A percentile compares a stretch with the other conserved stretches of the same genome.
These are phyloP conservation scores for Phytopythium ostracodes DNA, from an alignment of 352 stramenopile genomes.

Conservation along the genomic window DNA sequence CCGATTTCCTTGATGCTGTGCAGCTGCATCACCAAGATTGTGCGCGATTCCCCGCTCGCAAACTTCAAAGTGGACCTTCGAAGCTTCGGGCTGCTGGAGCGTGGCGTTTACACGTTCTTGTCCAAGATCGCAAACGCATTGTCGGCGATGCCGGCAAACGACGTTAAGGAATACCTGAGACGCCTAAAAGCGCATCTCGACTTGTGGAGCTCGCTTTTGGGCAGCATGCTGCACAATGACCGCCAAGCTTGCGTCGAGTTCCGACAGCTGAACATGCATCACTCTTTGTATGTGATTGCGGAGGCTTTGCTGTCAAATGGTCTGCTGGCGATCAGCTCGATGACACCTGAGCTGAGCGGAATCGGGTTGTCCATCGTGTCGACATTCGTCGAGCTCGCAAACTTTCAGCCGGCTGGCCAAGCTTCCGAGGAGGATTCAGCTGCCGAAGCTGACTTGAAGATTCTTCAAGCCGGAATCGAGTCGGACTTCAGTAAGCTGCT, in stretches of 20 bases:
- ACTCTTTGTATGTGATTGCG: conserved; percentile 55
- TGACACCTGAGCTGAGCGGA: conserved; percentile 9
- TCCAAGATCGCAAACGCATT: conserved; percentile 45
- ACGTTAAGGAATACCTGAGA: conserved; percentile 17
- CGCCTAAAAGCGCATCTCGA: conserved; percentile 31
- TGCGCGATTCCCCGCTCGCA: conserved; percentile 29
- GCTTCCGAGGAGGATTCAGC: not conserved
- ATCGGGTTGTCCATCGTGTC: conserved; percentile 27
- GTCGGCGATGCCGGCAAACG: conserved; percentile 12
- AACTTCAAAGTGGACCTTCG: conserved; percentile 49
- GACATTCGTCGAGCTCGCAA: conserved; percentile 37
- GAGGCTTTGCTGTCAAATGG: conserved; percentile 30
- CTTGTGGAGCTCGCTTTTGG: conserved; percentile 34
- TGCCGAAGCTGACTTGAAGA: conserved; percentile 8
- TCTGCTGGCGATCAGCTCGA: conserved; percentile 18
- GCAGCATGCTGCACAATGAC: conserved; percentile 57
- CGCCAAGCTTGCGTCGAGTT: conserved; percentile 38
- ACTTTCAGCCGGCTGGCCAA: conserved; percentile 5
- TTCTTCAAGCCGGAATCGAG: conserved; percentile 48
- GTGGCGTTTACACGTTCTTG: conserved; percentile 50
- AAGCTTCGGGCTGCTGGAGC: conserved; percentile 56
- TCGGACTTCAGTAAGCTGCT: conserved; percentile 55
- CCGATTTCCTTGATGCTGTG: conserved; percentile 38
- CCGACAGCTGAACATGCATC: conserved; percentile 45
- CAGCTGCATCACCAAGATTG: conserved; percentile 58